phyloP scores from a whole-genome alignment of 2,329 filamentous ascomycete species.

The Graphilbum fragrans region DNA sequence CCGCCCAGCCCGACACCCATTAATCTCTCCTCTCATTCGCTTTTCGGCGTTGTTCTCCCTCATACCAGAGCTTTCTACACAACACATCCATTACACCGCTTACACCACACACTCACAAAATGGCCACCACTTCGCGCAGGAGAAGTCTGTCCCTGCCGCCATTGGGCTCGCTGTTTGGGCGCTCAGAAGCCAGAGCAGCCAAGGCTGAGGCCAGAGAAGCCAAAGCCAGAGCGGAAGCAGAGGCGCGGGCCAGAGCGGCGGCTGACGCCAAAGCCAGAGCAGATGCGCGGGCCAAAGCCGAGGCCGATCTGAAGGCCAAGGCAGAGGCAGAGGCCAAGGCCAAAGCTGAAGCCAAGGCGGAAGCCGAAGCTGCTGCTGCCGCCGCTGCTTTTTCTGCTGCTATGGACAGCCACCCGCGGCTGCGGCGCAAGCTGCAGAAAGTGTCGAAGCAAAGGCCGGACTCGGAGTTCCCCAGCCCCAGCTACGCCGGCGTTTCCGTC shows the following conservation, averaged over 20 bases:
- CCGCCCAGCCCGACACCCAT: too few species aligned
- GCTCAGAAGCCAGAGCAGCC: conserved; percentile 1
- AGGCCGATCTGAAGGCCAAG: too few species aligned
- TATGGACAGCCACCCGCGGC: conserved; percentile 8
- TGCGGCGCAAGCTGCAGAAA: conserved; percentile 22
- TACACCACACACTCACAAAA: neutral
- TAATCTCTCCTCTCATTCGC: too few species aligned
- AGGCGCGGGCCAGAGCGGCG: neutral
- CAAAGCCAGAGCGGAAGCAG: neutral
- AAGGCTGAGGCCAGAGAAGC: conserved; percentile 5
- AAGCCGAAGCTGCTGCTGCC: neutral
- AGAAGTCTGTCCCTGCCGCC: conserved; percentile 8
- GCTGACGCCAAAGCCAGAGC: too few species aligned
- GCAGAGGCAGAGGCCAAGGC: neutral
- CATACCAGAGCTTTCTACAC: neutral
- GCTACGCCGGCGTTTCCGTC: neutral
- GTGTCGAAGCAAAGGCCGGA: conserved; percentile 11
- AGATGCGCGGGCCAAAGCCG: too few species aligned
- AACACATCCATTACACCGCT: neutral
- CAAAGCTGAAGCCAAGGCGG: neutral
- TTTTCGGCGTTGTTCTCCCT: too few species aligned
- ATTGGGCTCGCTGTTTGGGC: conserved; percentile 5
- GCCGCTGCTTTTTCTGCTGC: neutral
- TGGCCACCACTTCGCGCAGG: conserved; percentile 9
- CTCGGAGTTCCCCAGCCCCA: neutral